Conservation (phyloP, 1,284 basidiomycete genomes). For the Grifola frondosa region DNA sequence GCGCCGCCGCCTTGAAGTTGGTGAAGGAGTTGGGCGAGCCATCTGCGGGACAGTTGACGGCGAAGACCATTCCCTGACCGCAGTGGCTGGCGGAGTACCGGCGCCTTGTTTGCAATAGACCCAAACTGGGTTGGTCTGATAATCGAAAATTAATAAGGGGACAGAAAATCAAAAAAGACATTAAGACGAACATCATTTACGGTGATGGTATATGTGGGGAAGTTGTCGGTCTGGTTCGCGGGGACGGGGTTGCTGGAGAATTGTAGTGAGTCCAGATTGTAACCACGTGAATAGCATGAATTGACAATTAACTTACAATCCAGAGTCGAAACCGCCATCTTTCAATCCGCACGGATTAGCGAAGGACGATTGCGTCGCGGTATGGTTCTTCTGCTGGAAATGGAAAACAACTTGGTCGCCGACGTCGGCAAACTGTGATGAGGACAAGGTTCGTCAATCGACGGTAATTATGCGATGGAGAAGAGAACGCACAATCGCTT, state of each 20-base stretch:
- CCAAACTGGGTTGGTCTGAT: slow-evolving; percentile 42
- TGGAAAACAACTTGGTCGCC: slow-evolving; percentile 63
- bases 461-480: background rate
- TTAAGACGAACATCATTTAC: slow-evolving; percentile 38
- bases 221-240: slow-evolving; percentile 37
- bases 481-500: slow-evolving; percentile 46
- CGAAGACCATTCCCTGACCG: slow-evolving; percentile 63
- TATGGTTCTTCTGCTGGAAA: slow-evolving; percentile 57
- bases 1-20: slow-evolving; percentile 53
- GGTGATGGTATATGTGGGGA: slow-evolving; percentile 35
- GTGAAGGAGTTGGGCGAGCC: slow-evolving; percentile 54
- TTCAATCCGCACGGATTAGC: slow-evolving; percentile 48
- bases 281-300: slow-evolving; percentile 1
- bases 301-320: slow-evolving; percentile 46
- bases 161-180: background rate
- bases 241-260: slow-evolving; percentile 48
- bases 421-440: slow-evolving; percentile 41
- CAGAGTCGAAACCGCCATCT: slow-evolving; percentile 53
- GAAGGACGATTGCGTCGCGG: slow-evolving; percentile 58
- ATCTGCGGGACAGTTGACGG: slow-evolving; percentile 57
- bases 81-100: slow-evolving; percentile 48
- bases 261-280: background rate
- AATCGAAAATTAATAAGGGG: background rate
- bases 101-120: slow-evolving; percentile 42
- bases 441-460: slow-evolving; percentile 5